Conservation (phyloP, 2,329 filamentous ascomycete genomes). For the Colletotrichum musae region DNA sequence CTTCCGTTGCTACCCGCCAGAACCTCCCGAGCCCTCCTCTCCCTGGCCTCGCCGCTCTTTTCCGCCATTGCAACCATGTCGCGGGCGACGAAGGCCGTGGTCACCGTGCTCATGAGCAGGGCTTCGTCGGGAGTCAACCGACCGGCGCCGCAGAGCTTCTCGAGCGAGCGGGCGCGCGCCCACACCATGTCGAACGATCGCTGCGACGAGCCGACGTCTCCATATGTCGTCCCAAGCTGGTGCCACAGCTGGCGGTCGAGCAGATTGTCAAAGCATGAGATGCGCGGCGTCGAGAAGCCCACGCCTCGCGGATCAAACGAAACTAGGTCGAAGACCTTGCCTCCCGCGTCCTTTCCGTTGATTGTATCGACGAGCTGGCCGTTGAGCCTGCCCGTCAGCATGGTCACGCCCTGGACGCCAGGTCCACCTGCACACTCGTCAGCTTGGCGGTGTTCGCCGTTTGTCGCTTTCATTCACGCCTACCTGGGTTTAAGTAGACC, state of each 20-base stretch:
- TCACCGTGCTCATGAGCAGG: slow-evolving; percentile 40
- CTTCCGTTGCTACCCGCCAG: neutral
- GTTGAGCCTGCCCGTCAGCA: neutral
- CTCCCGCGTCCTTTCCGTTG: slow-evolving; percentile 39
- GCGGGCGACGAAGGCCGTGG: slow-evolving; percentile 56
- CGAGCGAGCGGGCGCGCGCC: slow-evolving; percentile 3
- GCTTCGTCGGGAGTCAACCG: neutral
- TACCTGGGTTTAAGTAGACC: slow-evolving; percentile 59
- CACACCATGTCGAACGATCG: neutral
- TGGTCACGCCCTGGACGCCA: neutral
- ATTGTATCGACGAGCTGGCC: neutral
- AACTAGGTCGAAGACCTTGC: slow-evolving; percentile 62
- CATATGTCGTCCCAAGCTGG: slow-evolving; percentile 7
- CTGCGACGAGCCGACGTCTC: neutral
- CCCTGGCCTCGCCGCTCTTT: slow-evolving; percentile 50
- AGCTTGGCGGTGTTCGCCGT: neutral
- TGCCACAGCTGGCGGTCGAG: slow-evolving; percentile 17
- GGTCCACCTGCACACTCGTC: neutral
- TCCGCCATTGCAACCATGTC: slow-evolving; percentile 62
- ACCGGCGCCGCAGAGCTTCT: neutral
- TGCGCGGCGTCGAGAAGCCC: slow-evolving; percentile 21
- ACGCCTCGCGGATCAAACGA: slow-evolving; percentile 64
- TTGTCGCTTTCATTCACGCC: neutral
- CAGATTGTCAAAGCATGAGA: slow-evolving; percentile 17
- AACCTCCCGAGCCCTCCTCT: neutral